Evolutionary conservation across 2,329 filamentous ascomycete genomes (phyloP).

Genomic region (Colletotrichum aenigma): DNA sequence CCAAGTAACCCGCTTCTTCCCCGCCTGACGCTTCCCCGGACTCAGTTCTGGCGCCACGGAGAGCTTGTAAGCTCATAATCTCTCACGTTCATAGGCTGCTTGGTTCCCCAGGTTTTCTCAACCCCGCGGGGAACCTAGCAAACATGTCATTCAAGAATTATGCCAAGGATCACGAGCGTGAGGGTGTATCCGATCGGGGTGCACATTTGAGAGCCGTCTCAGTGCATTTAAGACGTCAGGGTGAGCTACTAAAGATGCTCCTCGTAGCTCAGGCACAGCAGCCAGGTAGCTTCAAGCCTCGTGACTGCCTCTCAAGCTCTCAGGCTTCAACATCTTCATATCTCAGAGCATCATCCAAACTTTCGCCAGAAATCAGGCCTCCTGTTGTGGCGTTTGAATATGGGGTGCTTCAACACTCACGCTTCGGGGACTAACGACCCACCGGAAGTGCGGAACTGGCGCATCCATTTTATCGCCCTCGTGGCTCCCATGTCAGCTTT

Average conservation of each 20-base stretch:
- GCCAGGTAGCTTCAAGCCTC: neutral
- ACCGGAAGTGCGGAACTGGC: slow-evolving; percentile 19
- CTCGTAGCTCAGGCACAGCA: neutral
- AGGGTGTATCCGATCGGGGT: neutral
- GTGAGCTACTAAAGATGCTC: rapidly evolving
- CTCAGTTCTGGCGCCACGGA: neutral
- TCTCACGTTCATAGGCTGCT: neutral
- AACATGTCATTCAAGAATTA: neutral
- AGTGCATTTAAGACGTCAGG: neutral
- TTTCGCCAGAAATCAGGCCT: rapidly evolving
- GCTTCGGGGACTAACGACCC: slow-evolving; percentile 4
- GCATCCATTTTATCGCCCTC: slow-evolving; percentile 24
- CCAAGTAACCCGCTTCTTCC: neutral
- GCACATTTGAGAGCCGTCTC: neutral
- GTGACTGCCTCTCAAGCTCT: neutral
- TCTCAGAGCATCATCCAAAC: neutral
- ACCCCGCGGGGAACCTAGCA: neutral
- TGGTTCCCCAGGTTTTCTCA: neutral
- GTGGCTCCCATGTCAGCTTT: slow-evolving; percentile 26
- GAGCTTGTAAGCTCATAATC: neutral
- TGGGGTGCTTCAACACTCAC: slow-evolving; percentile 2
- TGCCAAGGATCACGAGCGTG: neutral
- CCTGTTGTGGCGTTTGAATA: neutral
- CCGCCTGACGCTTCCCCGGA: neutral
- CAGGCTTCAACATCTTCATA: rapidly evolving